Evolutionary conservation across 1,284 basidiomycete genomes (phyloP), one percentile per base, ranked within the genome.

Genomic region (Pseudozyma sp.): DNA sequence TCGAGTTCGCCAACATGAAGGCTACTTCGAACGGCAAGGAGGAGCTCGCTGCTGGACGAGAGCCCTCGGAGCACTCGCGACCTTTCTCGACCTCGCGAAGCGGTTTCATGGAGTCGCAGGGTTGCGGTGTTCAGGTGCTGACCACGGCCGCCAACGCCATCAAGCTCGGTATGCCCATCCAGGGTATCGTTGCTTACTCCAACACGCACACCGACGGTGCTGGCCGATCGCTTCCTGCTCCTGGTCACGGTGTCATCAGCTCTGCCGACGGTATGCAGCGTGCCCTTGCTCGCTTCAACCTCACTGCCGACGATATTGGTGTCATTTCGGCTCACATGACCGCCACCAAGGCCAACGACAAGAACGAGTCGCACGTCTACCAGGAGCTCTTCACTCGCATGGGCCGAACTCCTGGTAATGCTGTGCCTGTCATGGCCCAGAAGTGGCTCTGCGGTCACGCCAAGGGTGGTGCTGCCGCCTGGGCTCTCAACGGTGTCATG

Each of bases 301-400:
- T 99, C 64, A 92, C 90, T 21, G 92, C 93, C 39, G 95, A 99
- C 85, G 93, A 97, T 71, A 91, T 99, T 75, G 88, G 88, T 70
- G 87, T 88, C 48, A 88, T 94, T 52, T 93, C 93, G 25, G 94
- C 95, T 73, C 94, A 95, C 80, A 94, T 94, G 48, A 99, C 96
- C 7, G 96, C 95, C 81, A 99, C 97, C 42, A 92, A 91, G 80
- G 96, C 96, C 40, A 99, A 99, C 86, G 95, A 99, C 89, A 93
- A 95, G 88, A 99, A 99, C 86, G 96, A 99, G 88, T 94, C 93
- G 8, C 91, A 92, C 78, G 94, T 97, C 67, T 98, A 96, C 92
- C 95, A 98, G 86, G 91, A 94, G 76, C 91, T 97, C 84, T 93
- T 99, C 87, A 90, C 90, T 43, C 90, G 90, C 61, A 91, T 98